Evolutionary conservation across 148 eudicot genomes (phyloP).

Genomic region (Mesembryanthemum crystallinum): DNA sequence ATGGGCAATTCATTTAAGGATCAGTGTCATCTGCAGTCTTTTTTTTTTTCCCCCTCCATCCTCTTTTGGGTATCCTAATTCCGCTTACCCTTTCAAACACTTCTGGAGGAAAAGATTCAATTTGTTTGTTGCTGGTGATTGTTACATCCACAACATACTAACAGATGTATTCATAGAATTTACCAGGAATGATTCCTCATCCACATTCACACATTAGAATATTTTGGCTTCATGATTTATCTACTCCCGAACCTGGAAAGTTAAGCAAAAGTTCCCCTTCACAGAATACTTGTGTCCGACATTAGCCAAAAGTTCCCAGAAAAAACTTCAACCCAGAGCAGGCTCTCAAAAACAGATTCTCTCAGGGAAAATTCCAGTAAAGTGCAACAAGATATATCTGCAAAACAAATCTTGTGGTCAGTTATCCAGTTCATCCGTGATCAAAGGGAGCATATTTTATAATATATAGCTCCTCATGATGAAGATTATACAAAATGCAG

Average conservation of each 20-base stretch:
- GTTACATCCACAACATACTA: background rate
- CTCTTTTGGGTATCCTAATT: background rate
- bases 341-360: background rate
- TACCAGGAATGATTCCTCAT: no score
- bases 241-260: background rate
- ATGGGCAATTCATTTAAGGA: background rate
- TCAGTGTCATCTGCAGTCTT: background rate
- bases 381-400: slow-evolving; percentile 2
- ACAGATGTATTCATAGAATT: background rate
- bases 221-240: background rate
- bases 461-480: no score
- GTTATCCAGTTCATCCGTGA: background rate
- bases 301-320: background rate
- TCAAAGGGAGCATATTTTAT: background rate
- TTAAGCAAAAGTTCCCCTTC: background rate
- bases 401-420: background rate
- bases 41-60: background rate
- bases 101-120: background rate
- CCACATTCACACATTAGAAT: background rate
- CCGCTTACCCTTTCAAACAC: background rate
- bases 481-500: no score
- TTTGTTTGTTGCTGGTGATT: background rate
- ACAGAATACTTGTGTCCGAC: background rate
- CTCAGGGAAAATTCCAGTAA: background rate
- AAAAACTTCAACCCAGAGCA: background rate